Base-by-base conservation (phyloP, 1,139 yeast genomes). In the Debaryomycetaceae sp. region DNA sequence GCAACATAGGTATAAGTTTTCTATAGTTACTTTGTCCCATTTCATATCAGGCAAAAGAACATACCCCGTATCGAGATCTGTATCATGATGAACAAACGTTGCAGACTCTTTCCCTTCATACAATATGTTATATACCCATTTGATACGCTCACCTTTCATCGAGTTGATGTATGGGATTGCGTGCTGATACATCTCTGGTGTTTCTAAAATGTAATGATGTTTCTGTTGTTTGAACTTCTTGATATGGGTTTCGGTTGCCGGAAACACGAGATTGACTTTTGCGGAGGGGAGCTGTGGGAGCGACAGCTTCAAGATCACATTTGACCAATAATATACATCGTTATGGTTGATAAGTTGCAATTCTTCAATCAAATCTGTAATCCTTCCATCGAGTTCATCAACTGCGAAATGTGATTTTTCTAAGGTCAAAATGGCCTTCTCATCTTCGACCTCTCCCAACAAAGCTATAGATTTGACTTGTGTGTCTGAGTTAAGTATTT, bases 61-160 rank as follows among this genome's bases (percentile, higher is more conserved):
- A 52, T 79, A 81, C 13, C 88, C 92, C 33, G 59, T 59, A 0
- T 56, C 52, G 3, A 71, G 65, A 47, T 86, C 83, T 15, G 75
- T 67, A 46, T 85, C 83, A 38, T 83, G 79, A 47, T 70, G 69
- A 3, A 87, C 71, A 24, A 92, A 80, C 16, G 89, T 65, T 35
- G 91, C 98, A 1, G 87, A 75, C 60, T 94, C 99, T 30, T 85
- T 87, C 1, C 94, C 95, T 41, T 87, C 76, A 53, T 75, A 78
- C 34, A 92, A 63, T 38, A 94, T 92, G 53, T 91, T 91, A 51
- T 80, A 73, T 3, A 92, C 98, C 98, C 99, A 92, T 54, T 87
- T 78, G 40, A 91, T 70, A 36, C 96, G 65, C 43, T 78, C 82
- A 3, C 95, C 95, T 41, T 75, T 75, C 86, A 85, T 85, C 2